Base-by-base conservation (phyloP, 768 basidiomycete genomes). In the Termitomyces heimii region DNA sequence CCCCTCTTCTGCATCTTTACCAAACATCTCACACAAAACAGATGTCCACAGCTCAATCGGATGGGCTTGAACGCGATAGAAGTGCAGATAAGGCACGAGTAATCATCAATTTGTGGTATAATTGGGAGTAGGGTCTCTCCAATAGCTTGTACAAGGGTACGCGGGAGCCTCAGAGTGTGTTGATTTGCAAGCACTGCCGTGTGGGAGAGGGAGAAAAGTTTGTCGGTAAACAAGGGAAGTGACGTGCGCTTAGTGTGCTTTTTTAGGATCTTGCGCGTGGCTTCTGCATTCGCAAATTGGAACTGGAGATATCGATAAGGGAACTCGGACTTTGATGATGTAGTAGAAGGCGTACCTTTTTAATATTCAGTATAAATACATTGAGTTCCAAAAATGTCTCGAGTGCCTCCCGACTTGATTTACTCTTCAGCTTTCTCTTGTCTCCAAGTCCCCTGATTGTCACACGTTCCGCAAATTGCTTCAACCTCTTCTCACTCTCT, bases 1-100 rank as follows among this genome's bases (percentile, higher is more conserved):
- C 84, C 82, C 9, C 87, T 77, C 66, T 86, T 89, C 74, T 98
- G 94, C 84, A 98, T 88, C 74, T 96, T 95, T 44, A 91, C 91
- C 10, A 96, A 75, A 66, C 92, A 87, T 70, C 88, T 71, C 4
- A 89, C 85, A 57, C 88, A 89, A 63, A 89, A 89, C 18, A 89
- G 74, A 69, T 96, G 94, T 0, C 86, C 80, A 59, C 94, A 98
- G 18, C 71, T 68, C 2, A 98, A 77, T 10, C 94, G 76, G 51
- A 96, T 88, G 0, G 95, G 95, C 69, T 93, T 94, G 78, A 94
- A 98, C 5, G 94, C 95, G 61, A 98, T 85, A 58, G 81, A 82
- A 2, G 86, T 90, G 71, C 95, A 97, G 57, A 97, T 95, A 39
- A 88, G 74, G 63, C 94, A 98, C 1, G 83, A 73, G 67, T 94